phyloP scores from a whole-genome alignment of 2,329 filamentous ascomycete genomes.

The Trichoderma pleuroti region DNA sequence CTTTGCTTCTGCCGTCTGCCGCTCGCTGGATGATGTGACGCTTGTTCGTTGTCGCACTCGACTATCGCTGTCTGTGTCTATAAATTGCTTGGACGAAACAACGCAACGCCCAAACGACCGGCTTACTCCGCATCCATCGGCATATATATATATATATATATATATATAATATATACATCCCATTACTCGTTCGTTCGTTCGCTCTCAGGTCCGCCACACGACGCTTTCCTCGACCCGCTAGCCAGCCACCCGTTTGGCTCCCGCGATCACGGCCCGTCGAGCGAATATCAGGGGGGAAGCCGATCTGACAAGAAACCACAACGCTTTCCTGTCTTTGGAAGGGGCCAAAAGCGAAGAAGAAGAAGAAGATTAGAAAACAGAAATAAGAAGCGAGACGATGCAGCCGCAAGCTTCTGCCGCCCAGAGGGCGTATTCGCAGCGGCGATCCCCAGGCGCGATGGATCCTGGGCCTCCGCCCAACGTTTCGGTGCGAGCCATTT shows the following conservation, averaged over 20 bases:
- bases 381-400: constrained; percentile 35
- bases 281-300: not conserved
- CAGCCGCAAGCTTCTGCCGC: constrained; percentile 47
- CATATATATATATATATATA: not conserved
- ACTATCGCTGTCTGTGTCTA: not conserved
- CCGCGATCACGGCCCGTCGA: constrained; percentile 5
- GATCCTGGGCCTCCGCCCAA: constrained; percentile 57
- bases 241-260: constrained; percentile 11
- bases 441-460: constrained; percentile 60
- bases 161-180: not conserved
- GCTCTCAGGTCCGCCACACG: not conserved
- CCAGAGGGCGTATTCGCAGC: constrained; percentile 51
- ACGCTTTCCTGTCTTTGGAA: not conserved
- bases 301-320: not conserved
- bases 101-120: not conserved
- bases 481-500: constrained; percentile 56
- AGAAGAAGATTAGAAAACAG: not conserved
- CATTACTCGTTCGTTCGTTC: not conserved
- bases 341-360: not conserved
- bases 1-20: not conserved
- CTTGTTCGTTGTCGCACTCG: not conserved
- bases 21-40: constrained; percentile 17
- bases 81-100: not conserved
- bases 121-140: not conserved
- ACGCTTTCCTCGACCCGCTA: constrained; percentile 4